Evolutionary conservation across 192 early-diverging fungal genomes (phyloP).

Genomic region (Funneliformis mosseae): DNA sequence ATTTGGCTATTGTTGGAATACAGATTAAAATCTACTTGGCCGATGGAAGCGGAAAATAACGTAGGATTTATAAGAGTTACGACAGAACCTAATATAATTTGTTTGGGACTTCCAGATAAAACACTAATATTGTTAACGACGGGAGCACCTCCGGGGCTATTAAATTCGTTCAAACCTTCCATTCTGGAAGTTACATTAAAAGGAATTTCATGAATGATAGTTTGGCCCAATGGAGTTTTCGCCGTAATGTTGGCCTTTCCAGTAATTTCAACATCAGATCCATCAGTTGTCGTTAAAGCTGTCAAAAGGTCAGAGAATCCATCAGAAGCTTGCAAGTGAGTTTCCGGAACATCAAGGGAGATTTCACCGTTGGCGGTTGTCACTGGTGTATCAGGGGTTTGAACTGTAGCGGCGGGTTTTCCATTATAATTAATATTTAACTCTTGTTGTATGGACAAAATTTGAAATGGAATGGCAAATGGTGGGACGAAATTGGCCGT

Average conservation of each 20-base stretch:
- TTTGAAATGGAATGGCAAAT: slow-evolving; percentile 42
- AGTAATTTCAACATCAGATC: background rate
- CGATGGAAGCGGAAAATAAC: background rate
- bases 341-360: background rate
- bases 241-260: background rate
- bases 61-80: background rate
- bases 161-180: background rate
- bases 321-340: background rate
- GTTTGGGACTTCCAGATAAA: background rate
- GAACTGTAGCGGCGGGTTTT: background rate
- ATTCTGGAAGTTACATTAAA: background rate
- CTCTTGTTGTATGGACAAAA: background rate
- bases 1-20: background rate
- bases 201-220: background rate
- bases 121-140: background rate
- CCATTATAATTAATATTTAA: background rate
- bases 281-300: background rate
- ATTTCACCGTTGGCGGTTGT: background rate
- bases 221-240: background rate
- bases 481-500: slow-evolving; percentile 50
- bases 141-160: background rate
- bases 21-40: background rate
- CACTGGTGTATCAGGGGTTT: background rate
- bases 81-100: background rate
- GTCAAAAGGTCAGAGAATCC: background rate